A percentile compares a stretch with the other conserved stretches of the same genome.
Evolutionary conservation across 371 early-diverging fungal genomes (phyloP).

Genomic region (Capniomyces stellatus): DNA sequence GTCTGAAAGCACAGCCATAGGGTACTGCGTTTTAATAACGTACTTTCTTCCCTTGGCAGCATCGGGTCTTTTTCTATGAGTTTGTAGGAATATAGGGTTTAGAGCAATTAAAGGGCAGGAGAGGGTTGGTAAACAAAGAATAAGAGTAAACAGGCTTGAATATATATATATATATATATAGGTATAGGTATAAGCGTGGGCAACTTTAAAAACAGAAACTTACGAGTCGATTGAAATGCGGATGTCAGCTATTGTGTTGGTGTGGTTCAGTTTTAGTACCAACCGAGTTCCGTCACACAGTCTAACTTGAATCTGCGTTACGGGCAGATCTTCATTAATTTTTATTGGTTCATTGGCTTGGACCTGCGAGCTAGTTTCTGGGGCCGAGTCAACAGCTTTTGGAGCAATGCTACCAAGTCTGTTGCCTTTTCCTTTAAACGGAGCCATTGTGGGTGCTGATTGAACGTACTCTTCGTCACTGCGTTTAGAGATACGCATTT

Average conservation of each 20-base stretch:
- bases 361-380: constrained; percentile 17
- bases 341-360: constrained; percentile 19
- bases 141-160: neutral
- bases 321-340: constrained; percentile 56
- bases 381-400: constrained; percentile 13
- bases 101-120: no score
- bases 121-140: neutral
- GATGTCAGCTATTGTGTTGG: constrained; percentile 74
- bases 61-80: constrained; percentile 39
- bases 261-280: constrained; percentile 72
- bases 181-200: neutral
- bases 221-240: neutral
- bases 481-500: constrained; percentile 64
- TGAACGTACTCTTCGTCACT: constrained; percentile 72
- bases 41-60: constrained; percentile 24
- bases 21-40: neutral
- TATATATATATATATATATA: neutral
- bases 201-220: no score
- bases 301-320: constrained; percentile 75
- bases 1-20: neutral
- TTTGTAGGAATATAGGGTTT: no score
- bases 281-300: constrained; percentile 81
- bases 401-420: constrained; percentile 45
- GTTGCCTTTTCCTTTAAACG: constrained; percentile 72
- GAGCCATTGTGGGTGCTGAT: constrained; percentile 42